Conservation (phyloP, 2,329 filamentous ascomycete species). For the Ceratocystis cubensis region DNA sequence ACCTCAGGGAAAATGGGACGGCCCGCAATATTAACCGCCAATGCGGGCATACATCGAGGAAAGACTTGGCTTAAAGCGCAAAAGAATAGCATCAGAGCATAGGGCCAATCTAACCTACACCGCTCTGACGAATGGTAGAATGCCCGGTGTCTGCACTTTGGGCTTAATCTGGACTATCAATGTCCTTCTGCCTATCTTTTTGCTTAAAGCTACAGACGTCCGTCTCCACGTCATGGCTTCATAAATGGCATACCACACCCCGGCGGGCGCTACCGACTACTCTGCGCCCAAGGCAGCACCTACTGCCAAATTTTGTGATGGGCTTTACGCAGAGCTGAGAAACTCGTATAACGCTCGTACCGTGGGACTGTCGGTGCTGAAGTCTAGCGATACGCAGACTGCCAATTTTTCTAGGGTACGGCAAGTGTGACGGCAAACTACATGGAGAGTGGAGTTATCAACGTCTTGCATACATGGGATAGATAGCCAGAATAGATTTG, state of each 20-base stretch:
- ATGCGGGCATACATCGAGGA: constrained; percentile 42
- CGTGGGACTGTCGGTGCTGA: constrained; percentile 31
- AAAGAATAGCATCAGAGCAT: constrained; percentile 32
- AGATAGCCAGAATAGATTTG: constrained; percentile 20
- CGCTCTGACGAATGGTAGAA: constrained; percentile 23
- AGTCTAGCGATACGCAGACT: constrained; percentile 36
- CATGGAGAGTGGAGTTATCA: constrained; percentile 12
- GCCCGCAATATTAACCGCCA: constrained; percentile 43
- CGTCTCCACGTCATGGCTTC: constrained; percentile 47
- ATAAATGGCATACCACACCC: constrained; percentile 40
- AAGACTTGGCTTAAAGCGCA: constrained; percentile 38
- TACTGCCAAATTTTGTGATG: constrained; percentile 48
- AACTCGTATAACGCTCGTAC: constrained; percentile 41
- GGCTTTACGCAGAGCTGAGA: constrained; percentile 37
- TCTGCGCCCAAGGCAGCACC: constrained; percentile 42
- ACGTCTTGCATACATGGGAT: constrained; percentile 1
- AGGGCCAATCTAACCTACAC: not conserved
- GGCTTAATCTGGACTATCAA: constrained; percentile 44
- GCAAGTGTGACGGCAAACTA: constrained; percentile 6
- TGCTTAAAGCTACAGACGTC: constrained; percentile 43
- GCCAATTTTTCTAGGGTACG: constrained; percentile 28
- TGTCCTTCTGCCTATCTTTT: constrained; percentile 47
- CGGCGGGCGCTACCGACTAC: constrained; percentile 48
- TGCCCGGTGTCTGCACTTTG: constrained; percentile 47
- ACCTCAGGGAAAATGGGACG: constrained; percentile 10